Conservation (phyloP, 805 yeast species). For the Danielozyma ontarioensis region DNA sequence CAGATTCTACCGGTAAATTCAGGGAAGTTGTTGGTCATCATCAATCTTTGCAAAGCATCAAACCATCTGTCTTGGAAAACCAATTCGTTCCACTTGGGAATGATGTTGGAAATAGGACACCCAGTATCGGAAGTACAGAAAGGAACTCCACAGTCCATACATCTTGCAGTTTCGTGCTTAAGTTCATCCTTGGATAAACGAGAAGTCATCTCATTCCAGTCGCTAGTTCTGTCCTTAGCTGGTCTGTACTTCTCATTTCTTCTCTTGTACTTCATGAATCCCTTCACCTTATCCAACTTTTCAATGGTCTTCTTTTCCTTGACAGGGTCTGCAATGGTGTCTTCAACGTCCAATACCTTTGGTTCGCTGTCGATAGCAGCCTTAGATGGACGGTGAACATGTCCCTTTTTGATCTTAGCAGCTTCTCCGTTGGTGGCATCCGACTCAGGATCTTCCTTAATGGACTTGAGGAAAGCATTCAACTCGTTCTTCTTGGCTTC, state of each 20-base stretch:
- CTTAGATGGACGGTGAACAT: constrained; percentile 29
- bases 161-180: constrained; percentile 88
- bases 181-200: constrained; percentile 83
- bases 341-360: constrained; percentile 83
- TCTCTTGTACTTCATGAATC: constrained; percentile 91
- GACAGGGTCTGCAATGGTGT: constrained; percentile 67
- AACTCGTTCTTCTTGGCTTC: constrained; percentile 65
- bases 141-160: constrained; percentile 99
- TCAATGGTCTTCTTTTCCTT: constrained; percentile 59
- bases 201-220: constrained; percentile 87
- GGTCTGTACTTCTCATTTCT: constrained; percentile 83
- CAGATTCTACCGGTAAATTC: constrained; percentile 98
- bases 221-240: constrained; percentile 69
- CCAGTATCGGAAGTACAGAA: constrained; percentile 98
- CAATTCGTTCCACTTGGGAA: constrained; percentile 97
- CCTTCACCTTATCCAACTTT: constrained; percentile 73
- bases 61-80: constrained; percentile 94
- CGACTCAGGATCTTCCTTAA: constrained; percentile 77
- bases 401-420: constrained; percentile 48
- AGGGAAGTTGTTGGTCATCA: constrained; percentile 97
- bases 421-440: constrained; percentile 91
- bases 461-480: constrained; percentile 58
- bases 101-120: constrained; percentile 94
- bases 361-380: constrained; percentile 55
- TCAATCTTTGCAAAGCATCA: constrained; percentile 83